A percentile compares a stretch with the other conserved stretches of the same genome.
phyloP scores from a whole-genome alignment of 805 yeast genomes.

The Nakazawaea ishiwadae region DNA sequence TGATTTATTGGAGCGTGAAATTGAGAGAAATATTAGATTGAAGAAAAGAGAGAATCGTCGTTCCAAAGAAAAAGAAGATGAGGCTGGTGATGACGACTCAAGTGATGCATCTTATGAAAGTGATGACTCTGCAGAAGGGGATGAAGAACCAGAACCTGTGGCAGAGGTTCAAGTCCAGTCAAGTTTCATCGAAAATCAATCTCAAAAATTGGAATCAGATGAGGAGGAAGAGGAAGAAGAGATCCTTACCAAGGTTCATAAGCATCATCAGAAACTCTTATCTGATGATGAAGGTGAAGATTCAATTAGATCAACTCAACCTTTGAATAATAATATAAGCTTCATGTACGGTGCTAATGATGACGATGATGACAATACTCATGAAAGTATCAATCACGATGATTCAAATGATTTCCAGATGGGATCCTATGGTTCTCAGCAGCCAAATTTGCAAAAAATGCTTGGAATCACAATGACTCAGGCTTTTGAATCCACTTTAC shows the following conservation, averaged over 20 bases:
- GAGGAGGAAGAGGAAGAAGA: constrained; percentile 23
- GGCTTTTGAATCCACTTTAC: constrained; percentile 10
- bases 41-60: constrained; percentile 13
- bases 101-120: constrained; percentile 21
- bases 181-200: constrained; percentile 10
- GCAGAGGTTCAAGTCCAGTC: constrained; percentile 19
- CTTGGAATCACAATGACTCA: constrained; percentile 9
- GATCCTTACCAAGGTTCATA: constrained; percentile 6
- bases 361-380: constrained; percentile 13
- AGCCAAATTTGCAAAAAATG: constrained; percentile 12
- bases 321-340: not conserved
- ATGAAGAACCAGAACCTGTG: constrained; percentile 17
- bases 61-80: constrained; percentile 12
- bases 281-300: constrained; percentile 17
- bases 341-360: constrained; percentile 8
- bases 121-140: constrained; percentile 17
- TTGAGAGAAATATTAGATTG: constrained; percentile 14
- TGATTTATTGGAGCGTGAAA: constrained; percentile 21
- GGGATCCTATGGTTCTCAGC: constrained; percentile 13
- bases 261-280: constrained; percentile 1
- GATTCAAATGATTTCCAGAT: constrained; percentile 13
- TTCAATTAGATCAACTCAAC: constrained; percentile 9
- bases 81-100: constrained; percentile 15
- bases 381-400: constrained; percentile 19
- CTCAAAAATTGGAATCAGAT: constrained; percentile 11